Evolutionary conservation across 306 rosid species (phyloP).

Genomic region (Mimosa bimucronata): DNA sequence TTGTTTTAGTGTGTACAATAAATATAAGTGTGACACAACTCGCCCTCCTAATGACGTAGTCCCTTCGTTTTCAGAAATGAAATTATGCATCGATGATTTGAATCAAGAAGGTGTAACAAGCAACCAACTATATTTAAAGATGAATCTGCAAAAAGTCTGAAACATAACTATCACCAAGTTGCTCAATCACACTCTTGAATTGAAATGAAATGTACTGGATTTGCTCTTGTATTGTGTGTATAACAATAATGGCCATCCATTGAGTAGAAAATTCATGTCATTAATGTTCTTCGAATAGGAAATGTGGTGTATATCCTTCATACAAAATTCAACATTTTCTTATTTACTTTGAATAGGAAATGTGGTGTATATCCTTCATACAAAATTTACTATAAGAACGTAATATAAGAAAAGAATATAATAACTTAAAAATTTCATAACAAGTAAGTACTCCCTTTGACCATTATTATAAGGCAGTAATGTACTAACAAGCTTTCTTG

Average conservation of each 20-base stretch:
- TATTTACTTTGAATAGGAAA: not conserved
- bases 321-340: not conserved
- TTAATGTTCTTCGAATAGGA: not conserved
- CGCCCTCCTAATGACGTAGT: not conserved
- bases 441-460: too few relatives aligned
- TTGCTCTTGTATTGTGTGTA: not conserved
- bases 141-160: not conserved
- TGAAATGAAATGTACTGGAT: not conserved
- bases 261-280: not conserved
- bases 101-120: not conserved
- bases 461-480: too few relatives aligned
- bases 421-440: too few relatives aligned
- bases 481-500: too few relatives aligned
- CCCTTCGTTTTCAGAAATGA: not conserved
- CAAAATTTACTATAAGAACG: too few relatives aligned
- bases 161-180: not conserved
- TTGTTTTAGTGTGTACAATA: too few relatives aligned
- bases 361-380: not conserved
- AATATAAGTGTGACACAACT: not conserved
- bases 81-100: not conserved
- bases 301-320: not conserved
- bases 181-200: conserved; percentile 1
- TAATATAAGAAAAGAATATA: too few relatives aligned
- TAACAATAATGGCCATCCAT: not conserved
- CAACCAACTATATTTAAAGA: not conserved